phyloP scores from a whole-genome alignment of 2,329 filamentous ascomycete genomes.

The Cercospora janseana region DNA sequence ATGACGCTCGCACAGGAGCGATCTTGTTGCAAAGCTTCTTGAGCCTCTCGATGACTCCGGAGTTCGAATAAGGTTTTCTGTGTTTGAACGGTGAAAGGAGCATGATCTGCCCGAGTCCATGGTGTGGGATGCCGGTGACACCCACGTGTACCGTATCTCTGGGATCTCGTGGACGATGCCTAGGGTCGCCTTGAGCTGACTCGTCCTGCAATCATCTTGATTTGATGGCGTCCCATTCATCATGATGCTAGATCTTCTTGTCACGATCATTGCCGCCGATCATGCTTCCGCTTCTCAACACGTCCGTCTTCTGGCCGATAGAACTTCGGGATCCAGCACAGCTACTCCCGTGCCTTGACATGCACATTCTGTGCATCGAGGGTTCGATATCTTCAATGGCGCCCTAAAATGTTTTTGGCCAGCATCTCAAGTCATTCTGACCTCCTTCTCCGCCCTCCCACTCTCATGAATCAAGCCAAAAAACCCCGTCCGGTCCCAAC shows the following conservation, averaged over 20 bases:
- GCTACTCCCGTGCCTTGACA: constrained; percentile 17
- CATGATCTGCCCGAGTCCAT: no score
- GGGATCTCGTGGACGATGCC: no score
- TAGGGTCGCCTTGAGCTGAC: no score
- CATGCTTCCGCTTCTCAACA: constrained; percentile 19
- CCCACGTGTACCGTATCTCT: no score
- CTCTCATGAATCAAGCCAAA: constrained; percentile 33
- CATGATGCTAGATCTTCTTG: constrained; percentile 24
- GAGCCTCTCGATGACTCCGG: no score
- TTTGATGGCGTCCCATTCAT: constrained; percentile 23
- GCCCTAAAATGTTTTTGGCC: no score
- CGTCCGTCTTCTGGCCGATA: constrained; percentile 9
- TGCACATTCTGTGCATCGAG: neutral
- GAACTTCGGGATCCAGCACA: constrained; percentile 35
- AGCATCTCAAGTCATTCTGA: constrained; percentile 33
- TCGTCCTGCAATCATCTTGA: no score
- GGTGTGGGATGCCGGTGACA: no score
- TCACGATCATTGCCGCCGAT: constrained; percentile 42
- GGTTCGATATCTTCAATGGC: neutral
- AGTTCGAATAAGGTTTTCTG: no score
- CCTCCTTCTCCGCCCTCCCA: constrained; percentile 34
- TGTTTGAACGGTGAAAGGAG: no score
- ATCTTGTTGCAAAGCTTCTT: no score
- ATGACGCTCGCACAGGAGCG: no score
- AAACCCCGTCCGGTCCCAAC: constrained; percentile 35